Base-by-base conservation (phyloP, 148 eudicot genomes). In the Rhododendron ovatum region DNA sequence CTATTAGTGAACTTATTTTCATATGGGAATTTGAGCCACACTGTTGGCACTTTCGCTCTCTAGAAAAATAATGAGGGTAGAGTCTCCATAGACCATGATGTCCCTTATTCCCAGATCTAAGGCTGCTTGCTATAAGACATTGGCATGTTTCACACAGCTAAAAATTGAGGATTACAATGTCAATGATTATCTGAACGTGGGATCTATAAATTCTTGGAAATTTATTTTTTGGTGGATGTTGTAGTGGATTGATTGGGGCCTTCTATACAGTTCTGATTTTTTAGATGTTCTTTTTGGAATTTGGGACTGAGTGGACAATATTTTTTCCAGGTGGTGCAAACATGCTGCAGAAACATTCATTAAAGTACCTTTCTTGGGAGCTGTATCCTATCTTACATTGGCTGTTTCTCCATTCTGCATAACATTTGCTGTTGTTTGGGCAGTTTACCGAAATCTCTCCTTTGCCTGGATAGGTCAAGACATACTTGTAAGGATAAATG, bases 391-490 rank as follows among this genome's bases (percentile, higher is more conserved):
- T 86, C 98, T 95, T 82, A 92, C 94, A 59, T 87, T 94, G 90
- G 94, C 93, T 50, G 95, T 95, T 78, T 86, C 93, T 80, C 97
- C 98, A 85, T 95, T 95, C 90, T 95, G 98, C 92, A 91, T 95
- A 85, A 85, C 90, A 78, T 94, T 95, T 88, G 93, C 97, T 20
- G 90, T 83, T 75, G 47, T 94, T 59, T 95, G 98, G 98, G 98
- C 94, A 53, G 91, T 94, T 47, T 89, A 91, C 84, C 90, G 97
- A 51, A 28, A 91, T 85, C 81, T 26, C 67, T 87, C 88, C 81
- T 89, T 93, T 89, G 98, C 91, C 84, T 95, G 98, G 98, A 94
- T 95, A 50, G 98, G 98, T 83, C 98, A 95, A 89, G 98, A 95
- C 89, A 86, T 95, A 90, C 98, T 95, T 87, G 98, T 95, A 92